phyloP scores from a whole-genome alignment of 495 filamentous ascomycete species.

The Wilcoxina mikolae region DNA sequence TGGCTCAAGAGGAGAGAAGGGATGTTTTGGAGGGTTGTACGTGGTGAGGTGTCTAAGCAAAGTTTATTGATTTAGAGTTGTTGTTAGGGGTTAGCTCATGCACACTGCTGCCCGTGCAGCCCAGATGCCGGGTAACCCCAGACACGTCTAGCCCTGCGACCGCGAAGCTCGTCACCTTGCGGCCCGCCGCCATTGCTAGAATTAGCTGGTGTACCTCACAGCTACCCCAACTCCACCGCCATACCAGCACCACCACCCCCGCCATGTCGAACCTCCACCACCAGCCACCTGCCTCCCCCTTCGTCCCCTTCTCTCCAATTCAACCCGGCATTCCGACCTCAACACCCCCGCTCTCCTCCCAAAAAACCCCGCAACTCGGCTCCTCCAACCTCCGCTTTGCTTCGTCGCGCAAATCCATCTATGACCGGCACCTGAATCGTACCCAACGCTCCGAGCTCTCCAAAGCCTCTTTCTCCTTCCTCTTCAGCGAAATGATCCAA shows the following conservation, averaged over 20 bases:
- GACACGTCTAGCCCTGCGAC: too few relatives aligned
- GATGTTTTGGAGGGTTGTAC: too few relatives aligned
- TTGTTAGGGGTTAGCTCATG: too few relatives aligned
- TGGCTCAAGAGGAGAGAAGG: too few relatives aligned
- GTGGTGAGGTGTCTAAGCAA: too few relatives aligned
- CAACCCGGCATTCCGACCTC: conserved; percentile 23
- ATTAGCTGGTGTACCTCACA: too few relatives aligned
- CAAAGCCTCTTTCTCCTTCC: conserved; percentile 82
- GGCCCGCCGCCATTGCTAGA: too few relatives aligned
- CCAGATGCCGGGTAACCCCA: too few relatives aligned
- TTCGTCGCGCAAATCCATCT: conserved; percentile 93
- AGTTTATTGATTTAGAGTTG: too few relatives aligned
- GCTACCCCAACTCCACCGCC: too few relatives aligned
- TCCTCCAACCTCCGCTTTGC: conserved; percentile 70
- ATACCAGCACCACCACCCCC: background rate
- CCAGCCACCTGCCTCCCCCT: conserved; percentile 13
- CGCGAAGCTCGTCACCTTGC: too few relatives aligned
- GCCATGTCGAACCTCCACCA: conserved; percentile 5
- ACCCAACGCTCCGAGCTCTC: conserved; percentile 74
- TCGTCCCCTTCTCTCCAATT: conserved; percentile 25
- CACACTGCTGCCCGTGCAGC: too few relatives aligned
- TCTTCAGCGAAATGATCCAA: conserved; percentile 92
- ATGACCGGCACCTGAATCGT: conserved; percentile 85
- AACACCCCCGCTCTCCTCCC: conserved; percentile 18
- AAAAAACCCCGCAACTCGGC: conserved; percentile 17